phyloP scores from a whole-genome alignment of 352 stramenopile species.

The Plasmopara viticola region DNA sequence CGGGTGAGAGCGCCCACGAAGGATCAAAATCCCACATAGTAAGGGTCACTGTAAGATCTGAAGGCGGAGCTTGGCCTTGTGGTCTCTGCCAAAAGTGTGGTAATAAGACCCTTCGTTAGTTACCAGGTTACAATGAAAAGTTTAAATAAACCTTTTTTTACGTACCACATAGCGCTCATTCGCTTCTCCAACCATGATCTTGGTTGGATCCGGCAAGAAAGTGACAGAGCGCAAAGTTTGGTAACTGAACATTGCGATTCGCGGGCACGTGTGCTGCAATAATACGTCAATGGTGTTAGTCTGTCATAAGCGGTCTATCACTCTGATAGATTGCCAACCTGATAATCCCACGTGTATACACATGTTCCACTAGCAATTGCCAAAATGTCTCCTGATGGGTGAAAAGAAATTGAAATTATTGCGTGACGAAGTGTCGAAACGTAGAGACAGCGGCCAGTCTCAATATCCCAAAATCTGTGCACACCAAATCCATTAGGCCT shows the following conservation, averaged over 20 bases:
- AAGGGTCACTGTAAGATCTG: slow-evolving; percentile 90
- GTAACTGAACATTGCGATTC: slow-evolving; percentile 87
- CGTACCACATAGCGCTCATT: slow-evolving; percentile 86
- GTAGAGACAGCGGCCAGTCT: slow-evolving; percentile 89
- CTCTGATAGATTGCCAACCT: slow-evolving; percentile 42
- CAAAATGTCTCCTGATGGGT: slow-evolving; percentile 90
- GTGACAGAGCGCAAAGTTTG: slow-evolving; percentile 91
- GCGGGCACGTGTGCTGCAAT: slow-evolving; percentile 63
- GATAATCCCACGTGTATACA: slow-evolving; percentile 95
- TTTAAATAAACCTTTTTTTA: slow-evolving; percentile 3
- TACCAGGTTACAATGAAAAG: too few relatives aligned
- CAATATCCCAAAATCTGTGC: slow-evolving; percentile 81
- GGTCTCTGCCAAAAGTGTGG: slow-evolving; percentile 36
- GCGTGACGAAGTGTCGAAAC: slow-evolving; percentile 90
- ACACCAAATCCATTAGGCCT: neutral
- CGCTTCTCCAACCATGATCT: slow-evolving; percentile 92
- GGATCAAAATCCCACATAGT: slow-evolving; percentile 93
- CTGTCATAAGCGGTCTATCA: neutral
- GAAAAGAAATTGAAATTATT: slow-evolving; percentile 97
- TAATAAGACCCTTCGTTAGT: too few relatives aligned
- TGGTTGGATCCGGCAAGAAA: slow-evolving; percentile 86
- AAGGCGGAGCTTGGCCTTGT: slow-evolving; percentile 65
- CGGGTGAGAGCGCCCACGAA: slow-evolving; percentile 62
- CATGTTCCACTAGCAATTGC: slow-evolving; percentile 92
- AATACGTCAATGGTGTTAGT: slow-evolving; percentile 2